Evolutionary conservation across 2,329 filamentous ascomycete genomes (phyloP), one percentile per base, ranked within the genome.

Genomic region (Colletotrichum sp.): DNA sequence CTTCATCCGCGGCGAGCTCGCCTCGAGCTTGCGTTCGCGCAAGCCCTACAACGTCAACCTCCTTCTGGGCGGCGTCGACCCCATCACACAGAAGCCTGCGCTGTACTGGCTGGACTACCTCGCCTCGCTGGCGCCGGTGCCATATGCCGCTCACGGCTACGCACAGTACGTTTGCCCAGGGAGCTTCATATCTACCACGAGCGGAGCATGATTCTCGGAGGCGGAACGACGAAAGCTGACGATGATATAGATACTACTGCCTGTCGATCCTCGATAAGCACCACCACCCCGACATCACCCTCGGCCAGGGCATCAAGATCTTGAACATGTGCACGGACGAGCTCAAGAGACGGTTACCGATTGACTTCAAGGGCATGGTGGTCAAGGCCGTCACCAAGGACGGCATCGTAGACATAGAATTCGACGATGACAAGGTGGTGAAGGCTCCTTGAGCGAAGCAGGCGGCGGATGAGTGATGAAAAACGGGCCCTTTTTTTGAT

Each of bases 21-120:
- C 98, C 60, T 93, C 93, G 77, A 97, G 95, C 84, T 88, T 99
- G 84, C 93, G 97, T 84, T 98, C 95, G 81, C 92, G 95, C 85
- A 96, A 95, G 85, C 97, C 97, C 7, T 99, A 99, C 89, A 98
- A 94, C 77, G 97, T 99, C 84, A 99, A 99, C 88, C 92, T 99
- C 77, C 91, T 99, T 77, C 93, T 99, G 74, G 97, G 96, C 79
- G 97, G 98, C 79, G 94, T 98, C 81, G 96, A 99, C 86, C 93
- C 94, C 79, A 97, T 98, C 87, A 96, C 94, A 80, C 91, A 95
- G 86, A 95, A 97, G 90, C 96, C 97, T 32, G 94, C 94, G 82
- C 88, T 99, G 79, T 98, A 98, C 91, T 99, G 97, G 97, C 91
- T 98, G 81, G 96, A 99, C 85, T 99, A 99, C 87, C 92, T 99